These are phyloP conservation scores for Erodium trifolium DNA, from an alignment of 441 rosid species.

Conservation along the genomic window DNA sequence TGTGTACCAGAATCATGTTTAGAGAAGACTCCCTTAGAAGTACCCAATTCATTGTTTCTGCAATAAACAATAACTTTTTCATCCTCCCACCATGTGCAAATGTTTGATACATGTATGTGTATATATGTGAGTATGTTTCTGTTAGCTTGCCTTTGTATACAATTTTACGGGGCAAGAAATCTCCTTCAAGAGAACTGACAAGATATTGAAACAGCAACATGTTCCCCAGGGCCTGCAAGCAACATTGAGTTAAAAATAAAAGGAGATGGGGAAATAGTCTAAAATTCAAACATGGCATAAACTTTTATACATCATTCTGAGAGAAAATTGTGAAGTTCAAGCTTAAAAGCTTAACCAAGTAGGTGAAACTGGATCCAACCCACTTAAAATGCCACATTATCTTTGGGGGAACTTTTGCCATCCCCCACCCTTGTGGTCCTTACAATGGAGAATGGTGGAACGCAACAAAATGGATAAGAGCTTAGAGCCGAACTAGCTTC, in stretches of 20 bases:
- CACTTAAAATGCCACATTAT: too few species aligned
- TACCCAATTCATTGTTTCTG: slow-evolving; percentile 75
- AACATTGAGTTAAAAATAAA: slow-evolving; percentile 16
- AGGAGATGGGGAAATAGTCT: not conserved
- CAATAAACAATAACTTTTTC: slow-evolving; percentile 19
- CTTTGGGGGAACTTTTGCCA: too few species aligned
- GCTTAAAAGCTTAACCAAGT: not conserved
- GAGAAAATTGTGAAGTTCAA: not conserved
- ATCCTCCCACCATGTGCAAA: slow-evolving; percentile 5
- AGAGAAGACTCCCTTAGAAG: slow-evolving; percentile 55
- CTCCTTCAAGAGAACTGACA: slow-evolving; percentile 55
- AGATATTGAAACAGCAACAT: slow-evolving; percentile 75
- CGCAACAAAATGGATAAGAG: too few species aligned
- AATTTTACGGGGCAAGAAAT: slow-evolving; percentile 45
- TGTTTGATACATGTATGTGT: not conserved
- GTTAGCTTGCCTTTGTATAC: slow-evolving; percentile 43
- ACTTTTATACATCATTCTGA: not conserved
- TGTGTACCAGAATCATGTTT: slow-evolving; percentile 62
- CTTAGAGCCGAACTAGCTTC: too few species aligned
- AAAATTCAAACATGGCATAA: not conserved
- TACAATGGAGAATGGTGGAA: too few species aligned
- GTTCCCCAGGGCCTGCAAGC: slow-evolving; percentile 46
- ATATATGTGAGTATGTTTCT: slow-evolving; percentile 9
- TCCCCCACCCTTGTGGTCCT: too few species aligned
- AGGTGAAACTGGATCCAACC: not conserved